A percentile compares a stretch with the other conserved stretches of the same genome.
Conservation (phyloP, 345 rosid genomes). For the Gossypium thurberi region DNA sequence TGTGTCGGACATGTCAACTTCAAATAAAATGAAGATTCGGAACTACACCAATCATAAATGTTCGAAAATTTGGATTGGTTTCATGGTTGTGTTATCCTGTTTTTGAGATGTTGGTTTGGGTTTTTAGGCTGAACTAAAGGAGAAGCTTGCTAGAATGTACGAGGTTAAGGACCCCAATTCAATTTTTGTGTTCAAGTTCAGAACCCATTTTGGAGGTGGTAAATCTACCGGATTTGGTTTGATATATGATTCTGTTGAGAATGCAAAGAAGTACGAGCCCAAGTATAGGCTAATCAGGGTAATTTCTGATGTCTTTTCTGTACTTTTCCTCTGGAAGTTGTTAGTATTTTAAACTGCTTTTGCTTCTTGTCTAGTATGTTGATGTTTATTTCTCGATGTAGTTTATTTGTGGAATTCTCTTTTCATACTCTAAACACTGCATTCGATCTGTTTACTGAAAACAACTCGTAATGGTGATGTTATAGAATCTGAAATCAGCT, state of each 20-base stretch:
- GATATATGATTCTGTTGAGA: conserved; percentile 83
- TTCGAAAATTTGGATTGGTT: too few relatives aligned
- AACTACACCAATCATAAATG: too few relatives aligned
- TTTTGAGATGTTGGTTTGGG: not conserved
- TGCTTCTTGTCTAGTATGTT: too few relatives aligned
- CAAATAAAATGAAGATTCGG: too few relatives aligned
- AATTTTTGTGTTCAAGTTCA: conserved; percentile 91
- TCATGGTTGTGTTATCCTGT: not conserved
- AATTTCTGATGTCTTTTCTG: not conserved
- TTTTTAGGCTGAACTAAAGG: conserved; percentile 77
- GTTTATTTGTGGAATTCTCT: not conserved
- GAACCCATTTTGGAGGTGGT: conserved; percentile 97
- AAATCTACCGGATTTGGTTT: conserved; percentile 95
- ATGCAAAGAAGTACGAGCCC: conserved; percentile 91
- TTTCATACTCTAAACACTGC: not conserved
- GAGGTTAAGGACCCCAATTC: conserved; percentile 87
- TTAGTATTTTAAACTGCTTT: too few relatives aligned
- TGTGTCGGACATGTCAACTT: not conserved
- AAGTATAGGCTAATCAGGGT: conserved; percentile 98
- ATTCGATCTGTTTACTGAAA: not conserved
- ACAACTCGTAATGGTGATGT: not conserved
- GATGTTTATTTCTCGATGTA: too few relatives aligned
- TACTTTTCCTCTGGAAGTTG: too few relatives aligned
- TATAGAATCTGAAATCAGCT: not conserved
- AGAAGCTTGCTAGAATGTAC: conserved; percentile 72